Evolutionary conservation across 495 filamentous ascomycete species (phyloP), one percentile per base, ranked within the genome.

Genomic region (Sordaria brevicollis): DNA sequence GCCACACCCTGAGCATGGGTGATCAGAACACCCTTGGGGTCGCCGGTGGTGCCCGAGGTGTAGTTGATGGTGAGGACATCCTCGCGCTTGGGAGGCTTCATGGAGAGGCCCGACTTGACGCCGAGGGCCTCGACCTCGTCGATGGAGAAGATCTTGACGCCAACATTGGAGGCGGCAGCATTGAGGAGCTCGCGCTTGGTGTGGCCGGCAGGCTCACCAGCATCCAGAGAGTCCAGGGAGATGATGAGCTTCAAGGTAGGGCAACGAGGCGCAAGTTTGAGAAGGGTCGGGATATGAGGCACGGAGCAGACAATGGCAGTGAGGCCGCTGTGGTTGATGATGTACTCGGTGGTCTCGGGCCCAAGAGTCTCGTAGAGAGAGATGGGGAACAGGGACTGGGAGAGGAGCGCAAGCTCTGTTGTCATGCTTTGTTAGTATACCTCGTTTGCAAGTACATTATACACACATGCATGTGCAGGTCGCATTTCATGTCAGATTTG

Each of bases 291-390:
- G 67, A 99, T 88, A 76, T 99, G 95, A 43, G 89, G 89, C 25
- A 97, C 82, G 67, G 90, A 93, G 65, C 92, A 89, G 71, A 91
- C 88, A 41, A 99, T 88, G 75, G 89, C 92, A 70, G 81, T 80
- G 57, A 99, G 80, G 41, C 88, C 84, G 62, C 92, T 88, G 79
- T 99, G 95, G 77, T 94, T 96, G 79, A 97, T 91, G 77, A 99
- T 97, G 79, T 92, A 98, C 82, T 97, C 93, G 43, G 92, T 93
- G 15, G 93, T 86, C 74, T 95, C 91, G 36, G 95, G 87, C 19
- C 95, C 94, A 21, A 99, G 86, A 15, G 95, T 97, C 81, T 99
- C 95, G 83, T 99, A 99, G 43, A 99, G 91, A 15, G 94, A 97
- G 70, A 98, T 93, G 33, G 91, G 91, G 80, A 85, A 98, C 37